Conservation (phyloP, 441 rosid species). For the Pelargonium cotyledonis region DNA sequence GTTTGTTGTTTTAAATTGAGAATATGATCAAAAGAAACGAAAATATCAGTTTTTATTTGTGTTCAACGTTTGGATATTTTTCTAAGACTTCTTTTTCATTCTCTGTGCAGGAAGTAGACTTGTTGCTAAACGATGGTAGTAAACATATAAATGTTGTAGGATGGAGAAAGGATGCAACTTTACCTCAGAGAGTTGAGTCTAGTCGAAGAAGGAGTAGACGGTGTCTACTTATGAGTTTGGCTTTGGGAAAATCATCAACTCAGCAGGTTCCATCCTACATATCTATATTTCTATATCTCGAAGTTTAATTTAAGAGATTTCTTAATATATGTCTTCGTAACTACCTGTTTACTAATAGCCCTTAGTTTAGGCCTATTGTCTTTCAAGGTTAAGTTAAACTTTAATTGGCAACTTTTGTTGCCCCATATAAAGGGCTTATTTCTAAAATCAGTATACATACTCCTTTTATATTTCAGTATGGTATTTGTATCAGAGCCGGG, state of each 20-base stretch:
- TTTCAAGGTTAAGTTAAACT: not conserved
- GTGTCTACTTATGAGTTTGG: conserved; percentile 92
- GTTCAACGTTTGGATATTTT: conserved; percentile 11
- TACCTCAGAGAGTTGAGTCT: conserved; percentile 84
- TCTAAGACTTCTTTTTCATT: conserved; percentile 28
- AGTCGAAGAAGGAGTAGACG: conserved; percentile 99
- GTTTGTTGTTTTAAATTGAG: conserved; percentile 13
- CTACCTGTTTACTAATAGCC: not conserved
- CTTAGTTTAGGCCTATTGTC: not conserved
- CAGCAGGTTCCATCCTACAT: conserved; percentile 60
- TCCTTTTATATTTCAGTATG: too few relatives aligned
- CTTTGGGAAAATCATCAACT: conserved; percentile 72
- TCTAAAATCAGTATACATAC: conserved; percentile 5
- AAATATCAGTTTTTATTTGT: conserved; percentile 10
- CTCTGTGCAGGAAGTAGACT: conserved; percentile 83
- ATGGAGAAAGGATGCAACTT: conserved; percentile 81
- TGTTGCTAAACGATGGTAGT: conserved; percentile 98
- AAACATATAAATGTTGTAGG: conserved; percentile 91
- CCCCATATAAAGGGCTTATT: conserved; percentile 3
- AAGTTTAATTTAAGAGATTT: not conserved
- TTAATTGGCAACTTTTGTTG: not conserved
- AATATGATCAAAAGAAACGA: conserved; percentile 3
- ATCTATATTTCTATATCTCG: conserved; percentile 6
- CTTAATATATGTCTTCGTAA: not conserved
- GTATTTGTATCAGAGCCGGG: too few relatives aligned